Evolutionary conservation across 805 yeast species (phyloP), one percentile per base, ranked within the genome.

Genomic region (Sungouiozyma intestinalis): DNA sequence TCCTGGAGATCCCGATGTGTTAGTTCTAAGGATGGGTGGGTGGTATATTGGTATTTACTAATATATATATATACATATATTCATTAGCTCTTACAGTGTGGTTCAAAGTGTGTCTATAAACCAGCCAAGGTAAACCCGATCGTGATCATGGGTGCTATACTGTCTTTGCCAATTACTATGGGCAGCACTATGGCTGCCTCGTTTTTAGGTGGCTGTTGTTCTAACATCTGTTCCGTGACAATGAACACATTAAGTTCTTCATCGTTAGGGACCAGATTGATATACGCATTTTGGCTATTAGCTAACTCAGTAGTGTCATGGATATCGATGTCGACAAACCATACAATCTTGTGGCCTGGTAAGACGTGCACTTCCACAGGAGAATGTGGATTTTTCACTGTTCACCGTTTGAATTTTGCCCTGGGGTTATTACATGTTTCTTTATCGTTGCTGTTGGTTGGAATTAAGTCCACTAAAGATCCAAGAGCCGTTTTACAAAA

Each of bases 311-410:
- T 86, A 21, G 47, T 92, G 14, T 85, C 97, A 9, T 92, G 99
- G 99, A 65, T 86, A n/a, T 57, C 65, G 0, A 85, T 84, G 65
- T 73, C 92, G 42, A 78, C 94, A 15, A 86, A 86, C 47, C 81
- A 83, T 62, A 78, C 90, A 3, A 72, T 81, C 16, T 70, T 76
- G 45, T 76, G 83, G 64, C 77, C 92, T 7, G 92, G 82, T 46
- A 73, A 72, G 45, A 68, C 86, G 35, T 90, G 98, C 64, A 77
- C 79, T 36, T 94, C 92, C 13, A 76, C 77, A 17, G 81, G 83
- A 43, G 84, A 84, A 52, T 87, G 95, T 61, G 94, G 97, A 38
- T 92, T 90, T 62, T 85, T 86, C 14, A 88, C 94, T 3, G 97
- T 92, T n/a, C 94, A 92, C 59, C 68, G 97, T 43, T 69, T 92